phyloP scores from a whole-genome alignment of 2,329 filamentous ascomycete species.

The Fusarium sp. region DNA sequence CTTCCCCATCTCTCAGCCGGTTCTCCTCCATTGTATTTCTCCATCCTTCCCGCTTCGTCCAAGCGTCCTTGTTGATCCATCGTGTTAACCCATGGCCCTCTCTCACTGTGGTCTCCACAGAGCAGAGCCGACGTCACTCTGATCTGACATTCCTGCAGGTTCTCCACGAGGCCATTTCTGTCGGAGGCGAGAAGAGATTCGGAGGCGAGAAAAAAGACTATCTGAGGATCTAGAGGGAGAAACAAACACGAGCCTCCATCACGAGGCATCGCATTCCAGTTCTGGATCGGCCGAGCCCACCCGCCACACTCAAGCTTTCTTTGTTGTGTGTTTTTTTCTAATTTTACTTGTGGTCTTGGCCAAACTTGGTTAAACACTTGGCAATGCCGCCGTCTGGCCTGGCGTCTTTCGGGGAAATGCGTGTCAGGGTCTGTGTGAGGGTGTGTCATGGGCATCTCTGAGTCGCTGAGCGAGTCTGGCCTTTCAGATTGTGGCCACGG shows the following conservation, averaged over 20 bases:
- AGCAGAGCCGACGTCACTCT: background rate
- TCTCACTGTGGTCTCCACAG: background rate
- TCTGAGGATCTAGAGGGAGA: background rate
- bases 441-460: background rate
- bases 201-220: background rate
- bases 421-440: constrained; percentile 1
- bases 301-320: constrained; percentile 7
- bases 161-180: constrained; percentile 3
- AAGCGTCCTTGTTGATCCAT: constrained; percentile 4
- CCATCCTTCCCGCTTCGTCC: constrained; percentile 9
- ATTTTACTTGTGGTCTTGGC: constrained; percentile 34
- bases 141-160: constrained; percentile 9
- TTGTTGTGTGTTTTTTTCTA: constrained; percentile 21
- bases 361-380: constrained; percentile 28
- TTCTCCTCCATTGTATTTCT: background rate
- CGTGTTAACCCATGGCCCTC: background rate
- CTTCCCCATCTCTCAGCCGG: background rate
- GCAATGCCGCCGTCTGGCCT: background rate
- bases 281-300: background rate
- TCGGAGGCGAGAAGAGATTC: background rate
- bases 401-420: background rate
- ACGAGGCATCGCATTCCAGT: constrained; percentile 26
- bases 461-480: background rate
- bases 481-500: background rate
- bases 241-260: constrained; percentile 25